phyloP scores from a whole-genome alignment of 148 eudicot species.

The Camellia japonica region DNA sequence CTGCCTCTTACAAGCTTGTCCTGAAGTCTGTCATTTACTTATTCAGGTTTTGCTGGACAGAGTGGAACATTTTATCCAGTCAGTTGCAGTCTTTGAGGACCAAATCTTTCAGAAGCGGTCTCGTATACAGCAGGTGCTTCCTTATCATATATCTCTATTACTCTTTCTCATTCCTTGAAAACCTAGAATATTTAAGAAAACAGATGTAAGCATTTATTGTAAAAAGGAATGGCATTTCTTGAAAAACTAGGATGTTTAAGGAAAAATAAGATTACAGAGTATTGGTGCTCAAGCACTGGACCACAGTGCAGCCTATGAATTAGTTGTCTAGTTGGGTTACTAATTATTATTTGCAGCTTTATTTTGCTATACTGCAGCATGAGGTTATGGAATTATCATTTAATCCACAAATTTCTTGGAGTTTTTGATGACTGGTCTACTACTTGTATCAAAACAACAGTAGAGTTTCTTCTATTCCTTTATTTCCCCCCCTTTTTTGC shows the following conservation, averaged over 20 bases:
- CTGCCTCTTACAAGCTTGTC: neutral
- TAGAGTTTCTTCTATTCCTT: neutral
- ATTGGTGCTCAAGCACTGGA: neutral
- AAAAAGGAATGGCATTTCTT: neutral
- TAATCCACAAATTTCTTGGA: neutral
- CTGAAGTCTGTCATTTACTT: neutral
- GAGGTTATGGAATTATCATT: neutral
- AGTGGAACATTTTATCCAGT: constrained; percentile 90
- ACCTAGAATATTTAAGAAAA: neutral
- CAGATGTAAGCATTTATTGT: neutral
- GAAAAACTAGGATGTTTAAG: neutral
- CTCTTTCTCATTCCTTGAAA: neutral
- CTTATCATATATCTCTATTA: constrained; percentile 2
- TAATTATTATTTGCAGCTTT: neutral
- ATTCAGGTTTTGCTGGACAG: constrained; percentile 81
- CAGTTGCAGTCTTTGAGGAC: constrained; percentile 87
- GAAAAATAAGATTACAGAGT: neutral
- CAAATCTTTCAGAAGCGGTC: constrained; percentile 90
- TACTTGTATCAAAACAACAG: neutral
- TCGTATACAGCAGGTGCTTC: constrained; percentile 78
- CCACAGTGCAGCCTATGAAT: neutral
- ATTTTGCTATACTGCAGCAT: neutral
- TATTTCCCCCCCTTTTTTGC: neutral
- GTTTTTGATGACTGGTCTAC: neutral
- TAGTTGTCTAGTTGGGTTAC: neutral